Evolutionary conservation across 2,329 filamentous ascomycete genomes (phyloP), one percentile per base, ranked within the genome.

Genomic region (Monosporascus sp.): DNA sequence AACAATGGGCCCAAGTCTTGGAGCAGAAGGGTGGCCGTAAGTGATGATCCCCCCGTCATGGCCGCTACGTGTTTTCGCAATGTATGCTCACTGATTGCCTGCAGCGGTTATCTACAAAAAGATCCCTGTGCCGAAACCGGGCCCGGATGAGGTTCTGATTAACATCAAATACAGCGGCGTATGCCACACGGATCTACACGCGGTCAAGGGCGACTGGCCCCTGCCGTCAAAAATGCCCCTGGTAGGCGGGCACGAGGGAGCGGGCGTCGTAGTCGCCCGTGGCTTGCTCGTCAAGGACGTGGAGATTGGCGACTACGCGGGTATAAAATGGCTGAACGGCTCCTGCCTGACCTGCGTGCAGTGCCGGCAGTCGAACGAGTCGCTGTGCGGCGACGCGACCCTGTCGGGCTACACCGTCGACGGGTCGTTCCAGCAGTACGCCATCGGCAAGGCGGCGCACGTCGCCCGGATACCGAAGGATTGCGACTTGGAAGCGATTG

Each of bases 391-490:
- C 17, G 76, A 88, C 54, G 83, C 89, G 25, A 74, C 81, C 37
- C 82, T 96, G 41, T 95, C 90, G 1, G 93, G 93, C 52, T 96
- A 95, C 80, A 95, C 90, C 5, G 90, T 96, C 68, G 89, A 96
- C 69, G 92, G 92, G 34, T 85, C 86, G 42, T 97, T 97, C 81
- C 92, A 97, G 77, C 85, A 96, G 77, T 97, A 96, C 76, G 84
- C 82, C 70, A 83, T 96, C 61, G 91, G 85, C 61, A 95, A 96
- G 72, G 91, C 90, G 17, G 83, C 87, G 18, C 89, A 96, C 71
- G 84, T 94, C 17, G 89, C 90, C 27, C 84, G 86, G 61, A 86
- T 97, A 59, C 88, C 89, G 60, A 87, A 92, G 71, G 83, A 87
- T 17, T 81, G 86, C 57, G 77, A 83, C 54, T 84, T 96, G 45